Conservation (phyloP, 2,329 filamentous ascomycete species). For the Geosmithia morbida region DNA sequence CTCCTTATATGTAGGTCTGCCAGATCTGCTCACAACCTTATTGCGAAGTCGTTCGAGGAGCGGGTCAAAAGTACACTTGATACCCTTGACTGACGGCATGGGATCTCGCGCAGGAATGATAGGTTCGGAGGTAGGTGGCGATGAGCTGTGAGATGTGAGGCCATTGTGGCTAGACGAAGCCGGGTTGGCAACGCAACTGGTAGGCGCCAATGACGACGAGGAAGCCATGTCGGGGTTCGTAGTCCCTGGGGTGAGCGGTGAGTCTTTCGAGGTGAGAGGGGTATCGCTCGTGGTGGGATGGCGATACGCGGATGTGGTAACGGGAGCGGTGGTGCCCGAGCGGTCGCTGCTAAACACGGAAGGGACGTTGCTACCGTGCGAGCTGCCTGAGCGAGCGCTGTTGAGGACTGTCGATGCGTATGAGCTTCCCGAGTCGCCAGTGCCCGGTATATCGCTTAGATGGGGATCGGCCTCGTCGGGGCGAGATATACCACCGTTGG, state of each 20-base stretch:
- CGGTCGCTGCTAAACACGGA: constrained; percentile 56
- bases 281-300: constrained; percentile 29
- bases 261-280: constrained; percentile 36
- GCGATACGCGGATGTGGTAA: constrained; percentile 27
- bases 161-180: constrained; percentile 15
- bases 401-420: constrained; percentile 60
- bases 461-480: constrained; percentile 43
- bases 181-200: constrained; percentile 15
- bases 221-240: constrained; percentile 41
- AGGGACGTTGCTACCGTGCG: constrained; percentile 30
- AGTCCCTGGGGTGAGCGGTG: constrained; percentile 32
- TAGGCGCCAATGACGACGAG: constrained; percentile 20
- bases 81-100: constrained; percentile 35
- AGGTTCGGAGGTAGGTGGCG: constrained; percentile 17
- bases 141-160: constrained; percentile 15
- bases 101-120: constrained; percentile 40
- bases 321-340: constrained; percentile 19
- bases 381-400: constrained; percentile 28
- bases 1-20: constrained; percentile 47
- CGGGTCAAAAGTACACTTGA: constrained; percentile 48
- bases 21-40: constrained; percentile 37
- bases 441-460: constrained; percentile 54
- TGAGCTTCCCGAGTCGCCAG: constrained; percentile 58
- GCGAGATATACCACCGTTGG: constrained; percentile 7
- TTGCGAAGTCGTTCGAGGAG: constrained; percentile 34